phyloP scores from a whole-genome alignment of 441 rosid genomes.

The Macaranga tanarius region DNA sequence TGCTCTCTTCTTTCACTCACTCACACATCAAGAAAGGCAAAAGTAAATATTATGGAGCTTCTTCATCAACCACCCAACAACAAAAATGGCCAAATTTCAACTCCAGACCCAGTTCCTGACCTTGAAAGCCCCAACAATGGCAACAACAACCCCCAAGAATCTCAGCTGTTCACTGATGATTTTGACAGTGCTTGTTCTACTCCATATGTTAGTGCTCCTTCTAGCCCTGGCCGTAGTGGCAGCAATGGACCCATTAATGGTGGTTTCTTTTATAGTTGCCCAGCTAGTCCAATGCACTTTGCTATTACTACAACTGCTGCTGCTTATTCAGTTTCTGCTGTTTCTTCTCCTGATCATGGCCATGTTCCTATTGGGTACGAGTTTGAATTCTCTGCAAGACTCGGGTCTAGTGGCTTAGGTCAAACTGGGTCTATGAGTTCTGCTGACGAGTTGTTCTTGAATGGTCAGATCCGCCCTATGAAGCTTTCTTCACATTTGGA shows the following conservation, averaged over 20 bases:
- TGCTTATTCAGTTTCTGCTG: conserved; percentile 31
- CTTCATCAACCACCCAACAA: neutral
- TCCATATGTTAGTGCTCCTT: conserved; percentile 93
- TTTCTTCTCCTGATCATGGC: conserved; percentile 30
- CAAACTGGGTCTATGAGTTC: conserved; percentile 72
- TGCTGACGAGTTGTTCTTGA: conserved; percentile 86
- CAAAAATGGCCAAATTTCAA: conserved; percentile 20
- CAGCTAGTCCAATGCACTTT: conserved; percentile 95
- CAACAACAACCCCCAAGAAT: conserved; percentile 17
- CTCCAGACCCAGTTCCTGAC: conserved; percentile 21
- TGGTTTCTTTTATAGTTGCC: conserved; percentile 87
- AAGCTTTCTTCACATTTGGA: conserved; percentile 79
- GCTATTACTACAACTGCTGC: conserved; percentile 39
- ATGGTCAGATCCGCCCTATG: conserved; percentile 92
- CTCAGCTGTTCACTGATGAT: conserved; percentile 42
- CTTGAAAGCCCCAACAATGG: conserved; percentile 24
- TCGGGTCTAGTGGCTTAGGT: conserved; percentile 46
- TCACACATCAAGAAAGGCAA: neutral
- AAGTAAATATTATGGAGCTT: conserved; percentile 31
- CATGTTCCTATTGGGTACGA: conserved; percentile 51
- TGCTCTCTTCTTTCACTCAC: neutral
- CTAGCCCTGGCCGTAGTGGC: conserved; percentile 77
- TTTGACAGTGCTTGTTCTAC: conserved; percentile 74
- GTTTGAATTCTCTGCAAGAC: conserved; percentile 77
- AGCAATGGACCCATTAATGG: conserved; percentile 38